Evolutionary conservation across 352 stramenopile genomes (phyloP).

Genomic region (Pythium scleroteichum): DNA sequence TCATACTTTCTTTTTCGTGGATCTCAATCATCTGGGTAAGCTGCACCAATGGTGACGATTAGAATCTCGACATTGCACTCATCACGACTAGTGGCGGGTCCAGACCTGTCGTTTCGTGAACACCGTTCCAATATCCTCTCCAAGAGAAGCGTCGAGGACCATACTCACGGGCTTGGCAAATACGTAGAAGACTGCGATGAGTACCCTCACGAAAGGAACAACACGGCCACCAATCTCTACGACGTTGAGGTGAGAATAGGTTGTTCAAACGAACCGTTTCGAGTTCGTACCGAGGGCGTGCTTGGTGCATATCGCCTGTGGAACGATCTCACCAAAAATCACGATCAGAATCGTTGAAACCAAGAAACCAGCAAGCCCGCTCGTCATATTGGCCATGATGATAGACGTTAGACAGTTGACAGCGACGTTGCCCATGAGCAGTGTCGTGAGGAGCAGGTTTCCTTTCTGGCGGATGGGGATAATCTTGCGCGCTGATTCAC

Average conservation of each 20-base stretch:
- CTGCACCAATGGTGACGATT: slow-evolving; percentile 36
- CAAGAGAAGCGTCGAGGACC: slow-evolving; percentile 91
- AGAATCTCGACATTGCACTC: too few species aligned
- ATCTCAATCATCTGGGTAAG: slow-evolving; percentile 96
- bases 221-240: slow-evolving; percentile 68
- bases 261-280: neutral
- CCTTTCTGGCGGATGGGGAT: slow-evolving; percentile 92
- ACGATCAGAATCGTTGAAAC: slow-evolving; percentile 93
- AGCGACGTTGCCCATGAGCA: slow-evolving; percentile 94
- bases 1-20: slow-evolving; percentile 92
- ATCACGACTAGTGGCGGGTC: too few species aligned
- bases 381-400: slow-evolving; percentile 88
- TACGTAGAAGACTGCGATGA: slow-evolving; percentile 93
- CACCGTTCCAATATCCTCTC: slow-evolving; percentile 94
- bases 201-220: slow-evolving; percentile 91
- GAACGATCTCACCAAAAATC: slow-evolving; percentile 93
- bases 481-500: slow-evolving; percentile 70
- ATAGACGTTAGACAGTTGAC: slow-evolving; percentile 98
- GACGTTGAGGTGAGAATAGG: neutral
- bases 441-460: slow-evolving; percentile 96
- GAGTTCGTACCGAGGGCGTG: slow-evolving; percentile 74
- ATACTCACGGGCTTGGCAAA: slow-evolving; percentile 93
- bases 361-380: slow-evolving; percentile 85
- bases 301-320: slow-evolving; percentile 90
- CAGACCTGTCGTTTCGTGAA: slow-evolving; percentile 89